Evolutionary conservation across 192 early-diverging fungal species (phyloP), one percentile per base, ranked within the genome.

Genomic region (Gigaspora rosea): DNA sequence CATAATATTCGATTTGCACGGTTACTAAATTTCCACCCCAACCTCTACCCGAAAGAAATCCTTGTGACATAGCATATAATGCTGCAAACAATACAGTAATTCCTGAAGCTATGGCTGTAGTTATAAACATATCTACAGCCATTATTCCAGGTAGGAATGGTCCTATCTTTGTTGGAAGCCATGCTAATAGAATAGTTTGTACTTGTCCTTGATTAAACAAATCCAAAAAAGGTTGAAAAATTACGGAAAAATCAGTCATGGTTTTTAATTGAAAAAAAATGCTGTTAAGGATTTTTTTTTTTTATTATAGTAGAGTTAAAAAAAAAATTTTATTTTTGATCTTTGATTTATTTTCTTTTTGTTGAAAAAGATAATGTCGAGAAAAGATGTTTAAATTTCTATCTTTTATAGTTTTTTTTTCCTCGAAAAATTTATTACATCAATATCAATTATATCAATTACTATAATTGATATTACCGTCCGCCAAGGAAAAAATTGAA

Each of bases 71-170:
- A n/a, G 41, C 10, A 49, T 15, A 64, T 11, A 64, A 54, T 32
- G 73, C 73, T 15, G 27, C 47, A 47, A 20, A 6, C 1, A 50
- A 16, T 27, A 54, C 22, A 5, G 59, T 62, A 10, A 63, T 1
- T 50, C 73, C 73, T 3, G 73, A n/a, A 1, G 73, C 73, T 33
- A 64, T 36, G 13, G 12, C 41, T 11, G 15, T 50, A 18, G 73
- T 75, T 8, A 75, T 5, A 75, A 75, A 75, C 73, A 75, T 75
- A 50, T 75, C 73, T 5, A 75, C 73, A 11, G 73, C 73, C 58
- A 75, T 75, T 49, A 75, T 35, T n/a, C 73, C 73, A 5, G 73
- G 20, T 27, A 75, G 11, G 50, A 50, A 51, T 13, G 57, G 10
- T 50, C 16, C 59, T 3, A 75, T 11, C 50, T 75, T 61, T 50